Base-by-base conservation (phyloP, 2,329 filamentous ascomycete genomes). In the Trichoderma brevicompactum region DNA sequence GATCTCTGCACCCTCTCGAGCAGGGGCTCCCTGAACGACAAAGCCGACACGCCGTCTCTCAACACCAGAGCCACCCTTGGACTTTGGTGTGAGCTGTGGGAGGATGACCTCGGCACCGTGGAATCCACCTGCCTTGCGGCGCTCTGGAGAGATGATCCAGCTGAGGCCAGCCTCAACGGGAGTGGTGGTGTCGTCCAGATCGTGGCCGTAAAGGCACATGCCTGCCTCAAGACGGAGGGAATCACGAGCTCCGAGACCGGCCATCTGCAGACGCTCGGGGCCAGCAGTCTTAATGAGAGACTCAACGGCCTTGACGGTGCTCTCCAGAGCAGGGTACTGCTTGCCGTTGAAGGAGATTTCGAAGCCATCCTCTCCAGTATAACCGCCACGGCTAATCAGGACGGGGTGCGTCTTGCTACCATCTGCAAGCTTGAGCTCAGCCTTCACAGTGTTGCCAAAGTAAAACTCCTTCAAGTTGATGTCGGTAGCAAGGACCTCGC, bases 151-250 rank as follows among this genome's bases (percentile, higher is more conserved):
- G 67, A 99, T 89, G 73, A 97, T 86, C 94, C 95, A 99, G 69
- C 77, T 74, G 38, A 88, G 81, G 13, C 77, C 81, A 38, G 79
- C 85, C 77, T 87, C 85, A 68, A 84, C 83, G 15, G 85, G 85
- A 15, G 85, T 87, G 17, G 83, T 87, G n/a, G 78, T 77, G 75
- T 97, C 94, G 76, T 96, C 89, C 43, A 99, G 86, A 77, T 99
- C 95, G 79, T 98, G 92, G n/a, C 95, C 95, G 80, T 99, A 99
- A n/a, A 99, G 85, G 78, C 95, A 99, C 94, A 99, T 96, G 67
- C 95, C 95, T 0, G 95, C 95, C 81, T 99, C 95, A 36, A 99
- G 87, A 53, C 95, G 89, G 66, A 99, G 87, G 68, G 91, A 96
- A 78, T 99, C 95, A 69, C 95, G 87, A 2, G 95, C 92, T 9